phyloP scores from a whole-genome alignment of 495 filamentous ascomycete genomes.

The Tuber borchii region DNA sequence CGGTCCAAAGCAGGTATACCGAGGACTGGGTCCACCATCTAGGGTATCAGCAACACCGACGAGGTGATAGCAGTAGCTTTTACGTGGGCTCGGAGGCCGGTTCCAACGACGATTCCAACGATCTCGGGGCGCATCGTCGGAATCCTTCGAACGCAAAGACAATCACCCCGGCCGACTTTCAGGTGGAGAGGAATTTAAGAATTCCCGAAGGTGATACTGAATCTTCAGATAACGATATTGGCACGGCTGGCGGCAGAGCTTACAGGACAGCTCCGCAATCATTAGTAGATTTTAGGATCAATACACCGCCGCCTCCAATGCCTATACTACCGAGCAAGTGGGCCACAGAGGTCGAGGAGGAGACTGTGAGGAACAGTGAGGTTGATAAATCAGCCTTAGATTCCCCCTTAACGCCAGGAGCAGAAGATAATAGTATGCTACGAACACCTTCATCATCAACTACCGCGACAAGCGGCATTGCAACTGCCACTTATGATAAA shows the following conservation, averaged over 20 bases:
- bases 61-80: constrained; percentile 30
- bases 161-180: constrained; percentile 39
- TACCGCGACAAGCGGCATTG: constrained; percentile 16
- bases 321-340: constrained; percentile 34
- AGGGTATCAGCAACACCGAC: constrained; percentile 38
- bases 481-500: constrained; percentile 15
- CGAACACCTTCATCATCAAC: constrained; percentile 33
- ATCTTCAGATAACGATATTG: constrained; percentile 36
- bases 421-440: constrained; percentile 26
- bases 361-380: constrained; percentile 16
- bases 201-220: constrained; percentile 22
- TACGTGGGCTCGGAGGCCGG: constrained; percentile 21
- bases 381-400: neutral
- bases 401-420: neutral
- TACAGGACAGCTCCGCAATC: constrained; percentile 40
- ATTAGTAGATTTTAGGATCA: constrained; percentile 24
- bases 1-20: constrained; percentile 37
- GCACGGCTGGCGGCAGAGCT: constrained; percentile 19
- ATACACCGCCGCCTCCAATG: constrained; percentile 11
- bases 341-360: constrained; percentile 27
- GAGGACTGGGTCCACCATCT: constrained; percentile 42
- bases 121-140: constrained; percentile 30
- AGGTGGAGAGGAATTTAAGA: constrained; percentile 19
- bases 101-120: constrained; percentile 25
- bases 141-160: constrained; percentile 41